phyloP scores from a whole-genome alignment of 148 eudicot genomes.

The Arctostaphylos glauca region DNA sequence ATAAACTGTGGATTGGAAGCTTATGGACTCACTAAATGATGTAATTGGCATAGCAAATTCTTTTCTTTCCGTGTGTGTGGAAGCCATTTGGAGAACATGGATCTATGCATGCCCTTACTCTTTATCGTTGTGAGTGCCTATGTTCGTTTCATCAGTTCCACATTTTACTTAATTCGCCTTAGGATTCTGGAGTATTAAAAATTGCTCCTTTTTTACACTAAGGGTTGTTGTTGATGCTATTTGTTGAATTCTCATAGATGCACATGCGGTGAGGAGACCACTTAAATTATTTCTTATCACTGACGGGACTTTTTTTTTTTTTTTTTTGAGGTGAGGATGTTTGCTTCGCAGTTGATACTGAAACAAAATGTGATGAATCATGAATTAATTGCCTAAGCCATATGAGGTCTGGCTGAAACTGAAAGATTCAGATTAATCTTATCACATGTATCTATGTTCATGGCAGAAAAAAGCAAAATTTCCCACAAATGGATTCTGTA shows the following conservation, averaged over 20 bases:
- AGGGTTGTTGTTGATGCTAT: neutral
- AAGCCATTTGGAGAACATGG: neutral
- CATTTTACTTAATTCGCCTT: neutral
- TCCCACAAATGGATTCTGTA: neutral
- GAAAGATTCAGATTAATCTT: neutral
- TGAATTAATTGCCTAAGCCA: neutral
- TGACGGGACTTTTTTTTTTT: neutral
- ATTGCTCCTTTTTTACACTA: neutral
- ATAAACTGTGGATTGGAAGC: neutral
- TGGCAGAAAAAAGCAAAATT: neutral
- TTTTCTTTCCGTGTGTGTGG: neutral
- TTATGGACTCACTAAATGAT: conserved; percentile 5
- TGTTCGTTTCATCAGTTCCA: neutral
- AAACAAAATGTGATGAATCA: neutral
- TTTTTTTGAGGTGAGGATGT: no score
- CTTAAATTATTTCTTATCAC: neutral
- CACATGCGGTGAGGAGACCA: neutral
- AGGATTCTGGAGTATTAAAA: neutral
- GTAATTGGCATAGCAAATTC: neutral
- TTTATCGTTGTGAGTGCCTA: neutral
- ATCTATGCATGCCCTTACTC: neutral
- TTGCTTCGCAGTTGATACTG: neutral
- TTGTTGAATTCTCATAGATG: neutral
- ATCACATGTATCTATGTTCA: neutral
- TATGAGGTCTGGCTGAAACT: neutral